Evolutionary conservation across 2,329 filamentous ascomycete genomes (phyloP).

Genomic region (Cryphonectria japonica): DNA sequence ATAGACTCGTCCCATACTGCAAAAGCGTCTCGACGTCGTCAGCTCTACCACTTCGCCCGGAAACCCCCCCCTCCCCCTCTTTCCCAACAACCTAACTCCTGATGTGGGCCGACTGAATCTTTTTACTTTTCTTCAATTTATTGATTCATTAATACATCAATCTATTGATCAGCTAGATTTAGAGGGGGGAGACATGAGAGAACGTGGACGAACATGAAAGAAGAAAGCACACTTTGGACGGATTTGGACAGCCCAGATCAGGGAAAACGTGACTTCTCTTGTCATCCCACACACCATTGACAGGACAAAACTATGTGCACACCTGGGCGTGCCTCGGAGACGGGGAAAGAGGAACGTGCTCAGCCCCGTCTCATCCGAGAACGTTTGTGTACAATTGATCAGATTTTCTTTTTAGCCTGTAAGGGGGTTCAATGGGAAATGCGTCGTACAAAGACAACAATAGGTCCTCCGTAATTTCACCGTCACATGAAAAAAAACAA

Average conservation of each 20-base stretch:
- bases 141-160: background rate
- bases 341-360: background rate
- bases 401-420: background rate
- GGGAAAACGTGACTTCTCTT: background rate
- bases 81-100: background rate
- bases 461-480: background rate
- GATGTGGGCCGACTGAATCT: background rate
- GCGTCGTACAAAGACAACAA: background rate
- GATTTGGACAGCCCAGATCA: too few relatives aligned
- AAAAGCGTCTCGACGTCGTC: background rate
- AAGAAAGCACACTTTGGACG: background rate
- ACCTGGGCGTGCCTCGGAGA: background rate
- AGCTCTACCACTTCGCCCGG: background rate
- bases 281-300: background rate
- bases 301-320: background rate
- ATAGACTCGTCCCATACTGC: background rate
- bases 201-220: background rate
- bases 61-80: too few relatives aligned
- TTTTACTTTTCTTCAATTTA: background rate
- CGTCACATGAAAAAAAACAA: too few relatives aligned
- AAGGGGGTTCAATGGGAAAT: background rate
- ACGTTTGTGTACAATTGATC: background rate
- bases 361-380: background rate
- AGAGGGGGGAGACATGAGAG: too few relatives aligned
- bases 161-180: background rate